phyloP scores from a whole-genome alignment of 1,284 basidiomycete species.

The Neolentinus lepideus region DNA sequence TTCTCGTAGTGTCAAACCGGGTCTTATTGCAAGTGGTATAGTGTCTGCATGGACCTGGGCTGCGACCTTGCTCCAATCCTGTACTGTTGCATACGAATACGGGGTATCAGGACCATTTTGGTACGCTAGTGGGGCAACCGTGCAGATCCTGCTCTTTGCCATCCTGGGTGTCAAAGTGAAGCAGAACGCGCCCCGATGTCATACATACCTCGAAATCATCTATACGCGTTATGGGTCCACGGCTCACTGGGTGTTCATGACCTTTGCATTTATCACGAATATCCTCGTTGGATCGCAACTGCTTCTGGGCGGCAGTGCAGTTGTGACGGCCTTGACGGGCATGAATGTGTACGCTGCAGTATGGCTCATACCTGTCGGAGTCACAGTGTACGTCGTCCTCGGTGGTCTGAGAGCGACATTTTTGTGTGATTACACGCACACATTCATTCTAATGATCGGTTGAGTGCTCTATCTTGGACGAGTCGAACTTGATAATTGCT shows the following conservation, averaged over 20 bases:
- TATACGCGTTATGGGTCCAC: neutral
- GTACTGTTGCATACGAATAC: neutral
- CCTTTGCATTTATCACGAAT: neutral
- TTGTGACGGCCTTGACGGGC: slow-evolving; percentile 1
- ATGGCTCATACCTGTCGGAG: neutral
- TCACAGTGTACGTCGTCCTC: neutral
- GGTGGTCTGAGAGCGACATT: neutral
- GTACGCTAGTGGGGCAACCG: neutral
- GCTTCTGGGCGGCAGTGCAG: neutral
- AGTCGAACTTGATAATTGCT: neutral
- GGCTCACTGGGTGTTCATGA: slow-evolving; percentile 1
- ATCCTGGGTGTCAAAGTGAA: neutral
- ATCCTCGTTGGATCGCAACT: neutral
- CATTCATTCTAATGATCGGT: neutral
- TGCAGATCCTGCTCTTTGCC: neutral
- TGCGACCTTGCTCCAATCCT: neutral
- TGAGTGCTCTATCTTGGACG: neutral
- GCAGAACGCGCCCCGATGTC: neutral
- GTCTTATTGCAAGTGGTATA: neutral
- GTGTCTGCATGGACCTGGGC: neutral
- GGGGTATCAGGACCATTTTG: neutral
- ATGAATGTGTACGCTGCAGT: neutral
- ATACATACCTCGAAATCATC: slow-evolving; percentile 1
- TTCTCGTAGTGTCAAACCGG: neutral
- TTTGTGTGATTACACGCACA: neutral